Base-by-base conservation (phyloP, 2,329 filamentous ascomycete genomes). In the Hysterium pulicare region DNA sequence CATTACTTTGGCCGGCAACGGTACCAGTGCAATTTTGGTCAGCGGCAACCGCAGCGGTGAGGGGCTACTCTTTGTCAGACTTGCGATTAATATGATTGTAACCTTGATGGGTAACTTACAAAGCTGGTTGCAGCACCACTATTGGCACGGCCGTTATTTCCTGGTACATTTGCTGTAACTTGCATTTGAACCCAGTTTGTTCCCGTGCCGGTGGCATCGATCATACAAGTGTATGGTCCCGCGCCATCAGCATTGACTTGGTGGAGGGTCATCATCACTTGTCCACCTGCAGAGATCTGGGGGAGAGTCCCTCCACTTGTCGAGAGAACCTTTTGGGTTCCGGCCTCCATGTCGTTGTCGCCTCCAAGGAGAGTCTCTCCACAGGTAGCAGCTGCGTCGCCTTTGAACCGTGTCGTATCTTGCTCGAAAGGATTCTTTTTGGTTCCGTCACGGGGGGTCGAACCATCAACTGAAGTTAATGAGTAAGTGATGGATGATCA, bases 161-260 rank as follows among this genome's bases (percentile, higher is more conserved):
- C 30, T 59, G 57, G 50, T 52, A 78, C 71, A 47, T 77, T 75
- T 44, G 69, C 68, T 19, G 75, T 77, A 41, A 84, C 80, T 24
- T 73, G 64, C 58, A 81, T 76, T 46, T 74, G 64, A 17, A 66
- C 59, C 74, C 78, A 83, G 49, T 68, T 60, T 36, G 69, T 58
- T 19, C 73, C 81, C 4, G 79, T 81, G 42, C 71, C 82, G 44
- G 81, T 79, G 42, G 71, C 63, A 55, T 83, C 82, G 59, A 84
- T 81, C 72, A 80, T 80, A 69, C 81, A 83, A 5, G 70, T 76
- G 65, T 82, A 84, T 2, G 81, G 81, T 9, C 82, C 82, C 45
- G 78, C 82, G 44, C 82, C 82, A 51, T 86, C 82, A 28, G 71
- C 72, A 65, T 84, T 85, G 61, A 85, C 80, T 61, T 84, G 81